Base-by-base conservation (phyloP, 345 rosid species). In the Gossypium australe region DNA sequence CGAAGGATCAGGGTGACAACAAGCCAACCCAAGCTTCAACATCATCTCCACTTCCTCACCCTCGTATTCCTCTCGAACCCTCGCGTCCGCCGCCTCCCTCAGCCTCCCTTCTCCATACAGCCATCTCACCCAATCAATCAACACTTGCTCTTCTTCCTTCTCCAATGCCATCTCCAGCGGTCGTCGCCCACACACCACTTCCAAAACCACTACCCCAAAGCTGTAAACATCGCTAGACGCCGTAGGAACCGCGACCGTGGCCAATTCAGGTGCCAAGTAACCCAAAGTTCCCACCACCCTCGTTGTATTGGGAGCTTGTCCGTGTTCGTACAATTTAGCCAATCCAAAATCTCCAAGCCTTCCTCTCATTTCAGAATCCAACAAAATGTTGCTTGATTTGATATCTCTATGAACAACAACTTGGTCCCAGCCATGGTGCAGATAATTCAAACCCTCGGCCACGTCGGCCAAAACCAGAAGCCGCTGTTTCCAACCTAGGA, bases 371-470 rank as follows among this genome's bases (percentile, higher is more conserved):
- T 90, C 97, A 1, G 87, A 75, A 64, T 94, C 98, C 5, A 94
- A 66, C 75, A 90, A 79, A 45, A 94, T 83, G 85, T 94, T 94
- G 78, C 98, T 87, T 2, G 98, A 87, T 61, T 91, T 94, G 60
- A 94, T 89, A 56, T 94, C 98, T 76, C 98, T 76, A 71, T 90
- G 97, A 8, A 94, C 80, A 49, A 94, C 98, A 1, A 92, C 93
- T 77, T 94, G 89, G 55, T 94, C 96, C 97, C 98, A 92, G 3
- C 98, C 96, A 24, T 88, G 87, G 84, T 94, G 98, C 24, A 94
- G 93, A 73, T 91, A 94, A 80, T 84, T 85, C 70, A 90, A 81
- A 11, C 94, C 98, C 73, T 91, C 97, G 0, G 97, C 92, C 1
- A 94, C 95, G 76, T 94, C 98, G 9, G 82, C 87, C 10, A 93